A percentile compares a stretch with the other conserved stretches of the same genome.
Evolutionary conservation across 2,329 filamentous ascomycete species (phyloP).

Genomic region (Fusarium tjaetaba): DNA sequence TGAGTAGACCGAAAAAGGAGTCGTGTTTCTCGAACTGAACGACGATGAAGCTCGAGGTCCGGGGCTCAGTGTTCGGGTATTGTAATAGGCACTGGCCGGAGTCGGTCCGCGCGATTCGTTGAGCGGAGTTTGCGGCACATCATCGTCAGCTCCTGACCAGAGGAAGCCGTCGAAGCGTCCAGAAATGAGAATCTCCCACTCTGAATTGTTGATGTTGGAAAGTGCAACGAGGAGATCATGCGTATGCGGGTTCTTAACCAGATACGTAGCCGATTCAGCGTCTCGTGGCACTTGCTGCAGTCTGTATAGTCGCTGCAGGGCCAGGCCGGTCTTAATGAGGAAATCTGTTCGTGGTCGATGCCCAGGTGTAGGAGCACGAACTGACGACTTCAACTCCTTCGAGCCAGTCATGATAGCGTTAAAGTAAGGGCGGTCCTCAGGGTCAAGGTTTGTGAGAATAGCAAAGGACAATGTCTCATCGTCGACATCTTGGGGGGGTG

Average conservation of each 20-base stretch:
- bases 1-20: slow-evolving; percentile 62
- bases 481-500: slow-evolving; percentile 87
- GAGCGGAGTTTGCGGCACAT: slow-evolving; percentile 50
- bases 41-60: slow-evolving; percentile 54
- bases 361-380: slow-evolving; percentile 75
- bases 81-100: slow-evolving; percentile 60
- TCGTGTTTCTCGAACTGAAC: slow-evolving; percentile 57
- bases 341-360: slow-evolving; percentile 76
- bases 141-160: slow-evolving; percentile 86
- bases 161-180: slow-evolving; percentile 96
- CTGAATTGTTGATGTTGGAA: slow-evolving; percentile 86
- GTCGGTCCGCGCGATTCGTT: slow-evolving; percentile 65
- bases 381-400: slow-evolving; percentile 63
- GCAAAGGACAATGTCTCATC: slow-evolving; percentile 95
- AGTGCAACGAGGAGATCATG: slow-evolving; percentile 90
- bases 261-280: slow-evolving; percentile 84
- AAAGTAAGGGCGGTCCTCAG: slow-evolving; percentile 81
- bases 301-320: slow-evolving; percentile 87
- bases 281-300: slow-evolving; percentile 79
- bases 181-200: slow-evolving; percentile 95
- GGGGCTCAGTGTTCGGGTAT: slow-evolving; percentile 52
- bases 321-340: slow-evolving; percentile 77
- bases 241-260: slow-evolving; percentile 82
- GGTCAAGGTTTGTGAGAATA: slow-evolving; percentile 85
- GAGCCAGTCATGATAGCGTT: slow-evolving; percentile 78